phyloP scores from a whole-genome alignment of 352 stramenopile species.

The Phytophthora gonapodyides region DNA sequence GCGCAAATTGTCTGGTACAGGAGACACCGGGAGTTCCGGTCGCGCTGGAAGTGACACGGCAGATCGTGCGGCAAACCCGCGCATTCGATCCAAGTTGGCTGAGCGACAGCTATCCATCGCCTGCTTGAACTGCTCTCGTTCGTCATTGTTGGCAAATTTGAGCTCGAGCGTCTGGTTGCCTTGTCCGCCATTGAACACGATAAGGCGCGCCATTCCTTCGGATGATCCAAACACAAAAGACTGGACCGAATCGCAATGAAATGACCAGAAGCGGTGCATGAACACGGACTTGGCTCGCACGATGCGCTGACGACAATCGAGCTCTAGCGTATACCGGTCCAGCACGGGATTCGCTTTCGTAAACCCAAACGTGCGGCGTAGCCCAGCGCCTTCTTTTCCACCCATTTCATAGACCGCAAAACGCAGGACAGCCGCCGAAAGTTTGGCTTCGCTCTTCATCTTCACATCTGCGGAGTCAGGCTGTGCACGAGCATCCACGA shows the following conservation, averaged over 20 bases:
- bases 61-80: slow-evolving; percentile 30
- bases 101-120: slow-evolving; percentile 59
- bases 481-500: slow-evolving; percentile 56
- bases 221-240: slow-evolving; percentile 46
- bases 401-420: slow-evolving; percentile 81
- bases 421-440: slow-evolving; percentile 67
- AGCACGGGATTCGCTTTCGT: slow-evolving; percentile 70
- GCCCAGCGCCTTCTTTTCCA: slow-evolving; percentile 55
- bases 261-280: slow-evolving; percentile 82
- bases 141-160: slow-evolving; percentile 75
- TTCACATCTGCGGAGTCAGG: slow-evolving; percentile 34
- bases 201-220: slow-evolving; percentile 47
- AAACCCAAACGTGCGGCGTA: slow-evolving; percentile 69
- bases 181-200: slow-evolving; percentile 62
- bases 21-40: slow-evolving; percentile 28
- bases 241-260: slow-evolving; percentile 73
- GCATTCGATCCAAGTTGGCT: slow-evolving; percentile 47
- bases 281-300: slow-evolving; percentile 84
- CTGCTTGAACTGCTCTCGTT: slow-evolving; percentile 67
- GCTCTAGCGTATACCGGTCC: slow-evolving; percentile 79
- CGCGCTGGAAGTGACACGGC: slow-evolving; percentile 29
- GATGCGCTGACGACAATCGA: slow-evolving; percentile 72
- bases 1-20: slow-evolving; percentile 28
- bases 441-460: slow-evolving; percentile 40
- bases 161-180: slow-evolving; percentile 65